A percentile compares a stretch with the other conserved stretches of the same genome.
Conservation (phyloP, 2,329 filamentous ascomycete species). For the Calonectria pauciramosa region DNA sequence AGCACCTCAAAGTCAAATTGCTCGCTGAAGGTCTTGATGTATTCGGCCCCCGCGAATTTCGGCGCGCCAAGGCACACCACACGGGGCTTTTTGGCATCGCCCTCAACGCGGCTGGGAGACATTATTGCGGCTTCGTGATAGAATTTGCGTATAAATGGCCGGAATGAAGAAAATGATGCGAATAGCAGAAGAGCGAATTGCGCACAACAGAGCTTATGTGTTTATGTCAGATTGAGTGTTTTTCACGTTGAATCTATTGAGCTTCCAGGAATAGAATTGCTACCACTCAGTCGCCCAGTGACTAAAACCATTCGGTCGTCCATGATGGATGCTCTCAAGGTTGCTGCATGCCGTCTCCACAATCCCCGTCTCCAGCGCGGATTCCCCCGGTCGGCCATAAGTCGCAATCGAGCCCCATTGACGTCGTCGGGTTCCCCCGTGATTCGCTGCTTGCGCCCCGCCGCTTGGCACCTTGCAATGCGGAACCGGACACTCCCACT, state of each 20-base stretch:
- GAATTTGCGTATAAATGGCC: neutral
- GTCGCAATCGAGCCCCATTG: neutral
- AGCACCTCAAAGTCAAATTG: constrained; percentile 54
- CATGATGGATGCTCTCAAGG: neutral
- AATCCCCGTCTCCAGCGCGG: neutral
- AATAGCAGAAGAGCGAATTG: neutral
- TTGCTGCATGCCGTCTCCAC: neutral
- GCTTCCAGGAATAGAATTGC: neutral
- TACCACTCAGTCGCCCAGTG: neutral
- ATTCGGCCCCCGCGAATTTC: constrained; percentile 53
- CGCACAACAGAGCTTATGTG: neutral
- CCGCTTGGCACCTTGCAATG: neutral
- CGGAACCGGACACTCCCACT: neutral
- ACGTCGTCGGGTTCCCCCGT: constrained; percentile 30
- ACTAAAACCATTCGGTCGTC: neutral
- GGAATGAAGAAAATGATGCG: neutral
- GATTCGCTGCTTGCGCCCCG: constrained; percentile 22
- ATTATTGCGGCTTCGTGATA: constrained; percentile 7
- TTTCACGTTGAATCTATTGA: neutral
- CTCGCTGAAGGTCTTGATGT: constrained; percentile 52
- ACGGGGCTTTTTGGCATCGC: constrained; percentile 48
- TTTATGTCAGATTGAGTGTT: neutral
- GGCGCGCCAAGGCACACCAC: constrained; percentile 57
- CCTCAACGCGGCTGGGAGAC: constrained; percentile 30
- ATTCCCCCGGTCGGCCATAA: neutral